Evolutionary conservation across 2,329 filamentous ascomycete genomes (phyloP).

Genomic region (Dendryphion nanum): DNA sequence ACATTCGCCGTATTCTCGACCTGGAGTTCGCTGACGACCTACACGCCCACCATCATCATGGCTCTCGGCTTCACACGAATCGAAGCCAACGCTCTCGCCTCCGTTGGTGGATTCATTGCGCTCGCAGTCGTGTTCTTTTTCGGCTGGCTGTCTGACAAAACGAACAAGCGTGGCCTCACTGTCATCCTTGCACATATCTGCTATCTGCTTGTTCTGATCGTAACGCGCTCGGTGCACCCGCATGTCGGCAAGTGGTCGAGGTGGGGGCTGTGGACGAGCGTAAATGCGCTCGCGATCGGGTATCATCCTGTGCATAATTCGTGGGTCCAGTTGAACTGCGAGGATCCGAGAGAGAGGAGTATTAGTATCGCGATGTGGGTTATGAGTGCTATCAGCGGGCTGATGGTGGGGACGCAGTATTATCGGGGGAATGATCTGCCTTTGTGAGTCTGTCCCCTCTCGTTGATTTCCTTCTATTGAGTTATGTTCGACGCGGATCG

Average conservation of each 20-base stretch:
- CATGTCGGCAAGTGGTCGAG: conserved; percentile 49
- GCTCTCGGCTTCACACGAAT: conserved; percentile 48
- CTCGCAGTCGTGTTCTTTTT: conserved; percentile 51
- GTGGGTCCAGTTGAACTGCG: conserved; percentile 55
- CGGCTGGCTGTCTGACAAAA: conserved; percentile 49
- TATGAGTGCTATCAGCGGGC: conserved; percentile 51
- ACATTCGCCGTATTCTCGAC: conserved; percentile 54
- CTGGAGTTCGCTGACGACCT: conserved; percentile 54
- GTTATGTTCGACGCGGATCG: background rate
- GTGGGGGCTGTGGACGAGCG: conserved; percentile 52
- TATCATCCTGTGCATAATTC: conserved; percentile 56
- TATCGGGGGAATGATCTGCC: conserved; percentile 46
- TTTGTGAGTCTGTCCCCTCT: conserved; percentile 26
- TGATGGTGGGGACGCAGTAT: conserved; percentile 54
- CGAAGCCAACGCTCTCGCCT: conserved; percentile 49
- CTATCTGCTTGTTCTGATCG: conserved; percentile 48
- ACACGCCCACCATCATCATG: conserved; percentile 47
- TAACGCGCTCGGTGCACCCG: conserved; percentile 43
- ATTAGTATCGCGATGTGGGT: conserved; percentile 54
- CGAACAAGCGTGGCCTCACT: conserved; percentile 43
- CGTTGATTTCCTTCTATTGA: background rate
- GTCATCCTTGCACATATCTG: conserved; percentile 47
- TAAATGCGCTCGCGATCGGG: conserved; percentile 53
- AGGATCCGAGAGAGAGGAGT: conserved; percentile 47
- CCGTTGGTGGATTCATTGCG: conserved; percentile 42